Evolutionary conservation across 2,329 filamentous ascomycete genomes (phyloP), one percentile per base, ranked within the genome.

Genomic region (Trichoderma lentiforme): DNA sequence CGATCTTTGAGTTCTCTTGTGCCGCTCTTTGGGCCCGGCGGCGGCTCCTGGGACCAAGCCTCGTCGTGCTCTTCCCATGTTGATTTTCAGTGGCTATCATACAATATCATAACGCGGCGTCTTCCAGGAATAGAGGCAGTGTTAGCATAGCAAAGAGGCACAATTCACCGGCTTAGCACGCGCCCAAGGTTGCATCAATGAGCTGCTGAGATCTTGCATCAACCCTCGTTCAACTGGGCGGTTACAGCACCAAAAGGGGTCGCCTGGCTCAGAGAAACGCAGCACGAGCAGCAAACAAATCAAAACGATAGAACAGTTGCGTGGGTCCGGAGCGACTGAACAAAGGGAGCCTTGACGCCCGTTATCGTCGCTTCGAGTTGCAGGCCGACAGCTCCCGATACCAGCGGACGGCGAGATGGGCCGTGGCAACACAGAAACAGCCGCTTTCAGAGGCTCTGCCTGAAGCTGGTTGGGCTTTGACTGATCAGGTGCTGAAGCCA

Each of bases 21-120:
- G 81, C 74, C 78, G 77, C 73, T 82, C 80, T 72, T 82, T 82
- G 69, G 80, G 74, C 68, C 81, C 79, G 70, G 78, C 77, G 65
- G 74, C 76, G 66, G 77, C 77, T 68, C 76, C 74, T 69, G 76
- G 76, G 69, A 77, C 78, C 73, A 79, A 71, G 73, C 75, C 78
- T 76, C 80, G 77, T 74, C 80, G 82, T 76, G 78, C 77, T 76
- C 78, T 80, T 72, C 77, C 82, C 82, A 83, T 83, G 5, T 74
- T 77, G 43, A 24, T 3, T 74, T 77, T 66, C 21, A 58, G 57
- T 34, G 26, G 26, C 43, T 71, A 58, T 64, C 39, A 28, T 61
- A 63, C n/a, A 57, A 57, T 73, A 62, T 64, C 58, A 51, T 67
- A 57, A 39, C 47, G 57, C 6, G 57, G 47, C 26, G 62, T 39